Percentiles rank a stretch among this genome's conserved stretches.
Evolutionary conservation across 2,329 filamentous ascomycete species (phyloP).

Genomic region (Colletotrichum filicis): DNA sequence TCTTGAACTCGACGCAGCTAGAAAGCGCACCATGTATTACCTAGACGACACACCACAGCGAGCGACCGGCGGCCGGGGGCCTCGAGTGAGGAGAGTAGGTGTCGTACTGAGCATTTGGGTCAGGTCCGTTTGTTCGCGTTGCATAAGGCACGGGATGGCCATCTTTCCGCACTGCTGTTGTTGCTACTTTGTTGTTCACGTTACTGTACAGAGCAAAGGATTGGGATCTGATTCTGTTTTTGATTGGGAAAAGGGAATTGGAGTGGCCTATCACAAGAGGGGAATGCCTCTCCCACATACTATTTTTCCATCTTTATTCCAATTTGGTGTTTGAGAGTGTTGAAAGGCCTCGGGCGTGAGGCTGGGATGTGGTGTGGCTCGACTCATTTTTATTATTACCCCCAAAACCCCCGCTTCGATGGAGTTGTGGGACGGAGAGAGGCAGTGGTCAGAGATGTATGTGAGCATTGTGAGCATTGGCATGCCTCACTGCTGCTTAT

Average conservation of each 20-base stretch:
- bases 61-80: neutral
- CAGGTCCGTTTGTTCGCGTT: neutral
- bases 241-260: slow-evolving; percentile 11
- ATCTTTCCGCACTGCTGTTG: neutral
- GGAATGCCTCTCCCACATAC: neutral
- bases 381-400: neutral
- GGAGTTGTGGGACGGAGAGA: neutral
- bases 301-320: neutral
- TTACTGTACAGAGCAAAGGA: neutral
- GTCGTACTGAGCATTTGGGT: neutral
- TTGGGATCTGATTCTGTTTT: neutral
- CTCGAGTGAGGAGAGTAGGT: neutral
- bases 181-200: slow-evolving; percentile 3
- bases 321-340: slow-evolving; percentile 25
- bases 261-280: slow-evolving; percentile 11
- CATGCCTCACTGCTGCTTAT: neutral
- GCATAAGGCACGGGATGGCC: neutral
- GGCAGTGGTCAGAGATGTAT: neutral
- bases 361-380: neutral
- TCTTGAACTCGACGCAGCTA: neutral
- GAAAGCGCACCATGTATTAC: slow-evolving; percentile 14
- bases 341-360: neutral
- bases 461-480: neutral
- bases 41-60: neutral
- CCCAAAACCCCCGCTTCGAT: neutral